Evolutionary conservation across 2,329 filamentous ascomycete genomes (phyloP).

Genomic region (Colletotrichum sp.): DNA sequence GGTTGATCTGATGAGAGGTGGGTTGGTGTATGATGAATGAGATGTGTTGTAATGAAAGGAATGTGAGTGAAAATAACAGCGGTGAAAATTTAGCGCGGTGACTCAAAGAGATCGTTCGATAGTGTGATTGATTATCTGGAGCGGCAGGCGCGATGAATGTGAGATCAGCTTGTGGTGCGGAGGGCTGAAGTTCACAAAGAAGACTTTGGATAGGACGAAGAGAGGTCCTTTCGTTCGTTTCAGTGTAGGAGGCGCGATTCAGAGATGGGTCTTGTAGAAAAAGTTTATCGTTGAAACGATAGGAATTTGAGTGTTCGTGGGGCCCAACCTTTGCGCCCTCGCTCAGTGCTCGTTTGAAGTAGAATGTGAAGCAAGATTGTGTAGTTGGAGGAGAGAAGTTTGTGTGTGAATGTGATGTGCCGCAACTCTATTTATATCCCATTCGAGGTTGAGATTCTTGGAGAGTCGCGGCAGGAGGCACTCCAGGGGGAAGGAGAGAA

Average conservation of each 20-base stretch:
- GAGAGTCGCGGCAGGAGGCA: not conserved
- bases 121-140: not conserved
- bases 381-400: not conserved
- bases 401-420: not conserved
- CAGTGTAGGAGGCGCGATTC: not conserved
- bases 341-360: fast-evolving
- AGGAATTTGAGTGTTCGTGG: not conserved
- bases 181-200: not conserved
- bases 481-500: not conserved
- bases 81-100: not conserved
- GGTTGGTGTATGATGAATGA: not conserved
- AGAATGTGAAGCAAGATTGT: not conserved
- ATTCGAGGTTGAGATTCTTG: not conserved
- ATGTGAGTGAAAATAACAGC: not conserved
- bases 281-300: fast-evolving
- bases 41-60: not conserved
- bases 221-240: not conserved
- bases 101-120: not conserved
- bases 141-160: not conserved
- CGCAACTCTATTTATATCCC: not conserved
- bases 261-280: fast-evolving
- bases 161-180: not conserved
- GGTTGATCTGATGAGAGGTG: not conserved
- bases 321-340: not conserved
- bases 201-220: not conserved